Base-by-base conservation (phyloP, 257 asterid species). In the Forsythia viridissima region DNA sequence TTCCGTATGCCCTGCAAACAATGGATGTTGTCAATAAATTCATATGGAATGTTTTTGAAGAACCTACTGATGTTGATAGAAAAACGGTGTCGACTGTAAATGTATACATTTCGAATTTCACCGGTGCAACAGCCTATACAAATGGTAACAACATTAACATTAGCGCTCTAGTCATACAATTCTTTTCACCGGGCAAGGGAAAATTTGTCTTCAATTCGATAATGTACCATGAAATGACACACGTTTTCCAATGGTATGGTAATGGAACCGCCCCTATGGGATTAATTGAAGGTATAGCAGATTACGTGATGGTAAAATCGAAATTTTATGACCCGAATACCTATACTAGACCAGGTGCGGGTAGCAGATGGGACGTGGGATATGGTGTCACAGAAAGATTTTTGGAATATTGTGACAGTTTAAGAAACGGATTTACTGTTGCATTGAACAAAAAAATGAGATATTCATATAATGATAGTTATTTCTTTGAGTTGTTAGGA, bases 151-250 rank as follows among this genome's bases (percentile, higher is more conserved):
- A 48, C 59, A 48, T 48, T 12, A 13, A 48, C 59, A 2, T 48
- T n/a, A 48, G 59, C 18, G 66, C 66, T n/a, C 4, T 4, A 1
- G 59, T n/a, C 59, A 48, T 48, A 48, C 59, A 48, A 48, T 15
- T 7, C 20, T 48, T 48, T 48, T n/a, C 59, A 15, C 59, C 10
- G 18, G 66, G 66, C 4, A n/a, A 57, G 66, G 34, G 24, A 1
- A 57, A 20, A 57, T 16, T n/a, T 2, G 34, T 20, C 10, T 16
- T 57, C 66, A 48, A n/a, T 15, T 24, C 74, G 0, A 5, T 84
- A 39, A 15, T 88, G 85, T 75, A 77, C 81, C 89, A 86, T 37
- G 90, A 88, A 59, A 86, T 78, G 80, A 83, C 92, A 0, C 92
- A 86, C 74, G 57, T 82, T 11, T 88, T 82, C 34, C 90, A 86